Evolutionary conservation across 306 rosid genomes (phyloP).

Genomic region (Malus fusca): DNA sequence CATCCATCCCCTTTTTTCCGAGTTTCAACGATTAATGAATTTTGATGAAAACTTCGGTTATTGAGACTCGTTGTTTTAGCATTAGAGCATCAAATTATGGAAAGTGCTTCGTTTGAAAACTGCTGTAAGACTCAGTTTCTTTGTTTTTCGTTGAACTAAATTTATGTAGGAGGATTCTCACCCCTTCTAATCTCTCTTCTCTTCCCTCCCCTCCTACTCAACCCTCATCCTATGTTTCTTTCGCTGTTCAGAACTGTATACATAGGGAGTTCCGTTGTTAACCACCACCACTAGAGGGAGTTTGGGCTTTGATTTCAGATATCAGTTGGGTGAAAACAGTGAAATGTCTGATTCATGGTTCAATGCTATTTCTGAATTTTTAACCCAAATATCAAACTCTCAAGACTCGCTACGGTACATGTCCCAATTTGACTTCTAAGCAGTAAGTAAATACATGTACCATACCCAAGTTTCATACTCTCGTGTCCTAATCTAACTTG

Average conservation of each 20-base stretch:
- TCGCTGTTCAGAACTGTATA: neutral
- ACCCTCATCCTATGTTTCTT: slow-evolving; percentile 11
- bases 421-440: too few relatives aligned
- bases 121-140: slow-evolving; percentile 9
- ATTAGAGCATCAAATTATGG: slow-evolving; percentile 14
- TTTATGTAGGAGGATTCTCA: neutral
- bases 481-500: too few relatives aligned
- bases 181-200: too few relatives aligned
- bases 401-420: too few relatives aligned
- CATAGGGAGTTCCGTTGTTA: neutral
- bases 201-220: too few relatives aligned
- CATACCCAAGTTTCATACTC: too few relatives aligned
- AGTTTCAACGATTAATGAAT: slow-evolving; percentile 1
- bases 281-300: neutral
- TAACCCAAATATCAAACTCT: too few relatives aligned
- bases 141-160: slow-evolving; percentile 8
- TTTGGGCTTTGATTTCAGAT: neutral
- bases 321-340: too few relatives aligned
- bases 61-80: slow-evolving; percentile 16
- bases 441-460: too few relatives aligned
- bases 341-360: too few relatives aligned
- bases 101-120: slow-evolving; percentile 1
- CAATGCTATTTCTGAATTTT: too few relatives aligned
- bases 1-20: neutral
- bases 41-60: slow-evolving; percentile 11